Evolutionary conservation across 2,329 filamentous ascomycete genomes (phyloP).

Genomic region (Neobulgaria alba): DNA sequence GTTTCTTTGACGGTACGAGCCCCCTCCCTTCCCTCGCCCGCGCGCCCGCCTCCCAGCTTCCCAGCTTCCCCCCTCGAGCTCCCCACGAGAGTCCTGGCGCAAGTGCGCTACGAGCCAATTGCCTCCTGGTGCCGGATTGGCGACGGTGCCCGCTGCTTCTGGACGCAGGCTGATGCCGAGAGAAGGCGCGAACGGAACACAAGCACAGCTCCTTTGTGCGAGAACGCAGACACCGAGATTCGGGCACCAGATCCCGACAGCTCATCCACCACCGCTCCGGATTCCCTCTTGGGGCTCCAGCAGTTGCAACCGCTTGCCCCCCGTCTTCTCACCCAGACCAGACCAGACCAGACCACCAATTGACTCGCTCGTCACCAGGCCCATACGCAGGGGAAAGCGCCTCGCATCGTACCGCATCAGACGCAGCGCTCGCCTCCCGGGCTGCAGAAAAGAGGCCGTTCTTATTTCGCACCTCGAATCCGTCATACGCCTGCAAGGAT

Average conservation of each 20-base stretch:
- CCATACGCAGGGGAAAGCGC: conserved; percentile 2
- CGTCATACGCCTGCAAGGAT: too few species aligned
- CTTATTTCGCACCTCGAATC: too few species aligned
- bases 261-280: too few species aligned
- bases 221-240: too few species aligned
- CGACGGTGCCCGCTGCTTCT: too few species aligned
- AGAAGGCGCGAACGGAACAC: not conserved
- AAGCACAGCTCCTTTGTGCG: not conserved
- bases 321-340: too few species aligned
- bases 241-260: too few species aligned
- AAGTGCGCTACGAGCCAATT: not conserved
- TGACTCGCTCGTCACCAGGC: not conserved
- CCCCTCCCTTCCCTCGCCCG: too few species aligned
- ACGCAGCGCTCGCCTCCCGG: conserved; percentile 21
- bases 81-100: not conserved
- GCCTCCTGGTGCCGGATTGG: too few species aligned
- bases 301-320: too few species aligned
- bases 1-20: not conserved
- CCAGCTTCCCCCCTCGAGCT: not conserved
- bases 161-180: not conserved
- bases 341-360: not conserved
- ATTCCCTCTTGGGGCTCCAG: too few species aligned
- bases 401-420: conserved; percentile 17
- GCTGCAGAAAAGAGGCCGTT: conserved; percentile 20
- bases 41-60: not conserved